Conservation (phyloP, 2,329 filamentous ascomycete genomes). For the Epichloe baconii region DNA sequence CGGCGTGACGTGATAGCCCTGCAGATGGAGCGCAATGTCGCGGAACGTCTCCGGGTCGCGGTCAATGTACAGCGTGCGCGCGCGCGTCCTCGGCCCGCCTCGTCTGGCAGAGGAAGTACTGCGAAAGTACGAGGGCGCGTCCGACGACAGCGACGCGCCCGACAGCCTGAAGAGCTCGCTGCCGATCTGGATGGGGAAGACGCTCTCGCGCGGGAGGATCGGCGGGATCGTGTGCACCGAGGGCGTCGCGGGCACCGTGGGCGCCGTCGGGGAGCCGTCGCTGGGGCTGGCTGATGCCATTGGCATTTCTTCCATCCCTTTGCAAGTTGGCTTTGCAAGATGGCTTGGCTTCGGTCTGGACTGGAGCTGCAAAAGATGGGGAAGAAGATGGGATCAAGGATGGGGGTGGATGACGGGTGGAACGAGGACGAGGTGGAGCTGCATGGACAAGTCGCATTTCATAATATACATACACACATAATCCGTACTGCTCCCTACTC, state of each 20-base stretch:
- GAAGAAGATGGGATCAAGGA: too few species aligned
- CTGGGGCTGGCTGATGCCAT: conserved; percentile 17
- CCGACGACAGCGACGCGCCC: conserved; percentile 59
- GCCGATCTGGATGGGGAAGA: conserved; percentile 64
- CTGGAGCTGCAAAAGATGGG: too few species aligned
- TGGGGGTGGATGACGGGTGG: too few species aligned
- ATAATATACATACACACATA: too few species aligned
- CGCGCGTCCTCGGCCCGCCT: conserved; percentile 46
- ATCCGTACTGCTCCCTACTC: too few species aligned
- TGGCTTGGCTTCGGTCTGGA: too few species aligned
- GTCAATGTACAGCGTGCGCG: conserved; percentile 88
- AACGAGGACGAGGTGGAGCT: too few species aligned
- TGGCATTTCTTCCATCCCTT: too few species aligned
- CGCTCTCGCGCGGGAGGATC: conserved; percentile 55
- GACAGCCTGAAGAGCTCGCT: conserved; percentile 60
- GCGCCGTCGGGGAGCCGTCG: conserved; percentile 8
- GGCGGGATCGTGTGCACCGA: conserved; percentile 36
- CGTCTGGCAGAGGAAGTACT: conserved; percentile 74
- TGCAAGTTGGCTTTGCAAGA: too few species aligned
- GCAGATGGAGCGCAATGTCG: conserved; percentile 81
- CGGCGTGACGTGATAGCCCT: conserved; percentile 79
- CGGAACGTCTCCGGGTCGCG: conserved; percentile 79
- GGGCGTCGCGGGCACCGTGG: not conserved
- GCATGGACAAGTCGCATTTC: too few species aligned
- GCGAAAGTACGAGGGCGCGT: conserved; percentile 94